Evolutionary conservation across 257 asterid genomes (phyloP), one percentile per base, ranked within the genome.

Genomic region (Sherardia arvensis): DNA sequence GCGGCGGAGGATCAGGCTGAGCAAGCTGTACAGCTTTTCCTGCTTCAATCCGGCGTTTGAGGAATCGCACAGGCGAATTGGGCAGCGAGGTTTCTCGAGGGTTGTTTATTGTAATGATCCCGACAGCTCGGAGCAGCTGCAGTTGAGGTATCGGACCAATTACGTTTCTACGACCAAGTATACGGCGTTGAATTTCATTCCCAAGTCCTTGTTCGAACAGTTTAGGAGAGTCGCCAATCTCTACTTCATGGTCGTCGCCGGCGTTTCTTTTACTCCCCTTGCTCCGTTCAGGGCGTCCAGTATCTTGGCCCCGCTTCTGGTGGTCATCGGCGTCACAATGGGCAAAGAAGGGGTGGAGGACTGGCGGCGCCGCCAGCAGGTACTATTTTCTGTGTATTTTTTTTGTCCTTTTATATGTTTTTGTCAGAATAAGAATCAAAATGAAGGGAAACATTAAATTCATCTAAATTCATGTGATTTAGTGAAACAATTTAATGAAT

Each of bases 221-320:
- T 89, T 92, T 75, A 82, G 99, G 84, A 84, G 97, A 80, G 99
- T 89, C n/a, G 99, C 99, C 55, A 92, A 89, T 66, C 57, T 89
- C 64, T 92, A 92, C 63, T 92, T 92, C 63, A 81, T 92, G 61
- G 87, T 87, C 62, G 96, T 87, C 45, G 99, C 99, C 68, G 87
- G 84, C 72, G 97, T 92, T 1, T 87, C 97, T 1, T 92, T 82
- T 77, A 87, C 84, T 65, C 87, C 93, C 0, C 69, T 92, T 69
- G 99, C 99, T 1, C 96, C 99, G 0, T 89, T 79, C 65, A 70
- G 82, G 2, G 99, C 99, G 33, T 68, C 83, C 23, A 92, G 95
- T 64, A 80, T 90, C 43, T 82, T 90, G 23, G 83, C 79, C 3
- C 99, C 99, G 40, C 67, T 92, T 83, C 33, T 92, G 32, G 73